Evolutionary conservation across 352 stramenopile genomes (phyloP), one percentile per base, ranked within the genome.

Genomic region (Pythium dissimile): DNA sequence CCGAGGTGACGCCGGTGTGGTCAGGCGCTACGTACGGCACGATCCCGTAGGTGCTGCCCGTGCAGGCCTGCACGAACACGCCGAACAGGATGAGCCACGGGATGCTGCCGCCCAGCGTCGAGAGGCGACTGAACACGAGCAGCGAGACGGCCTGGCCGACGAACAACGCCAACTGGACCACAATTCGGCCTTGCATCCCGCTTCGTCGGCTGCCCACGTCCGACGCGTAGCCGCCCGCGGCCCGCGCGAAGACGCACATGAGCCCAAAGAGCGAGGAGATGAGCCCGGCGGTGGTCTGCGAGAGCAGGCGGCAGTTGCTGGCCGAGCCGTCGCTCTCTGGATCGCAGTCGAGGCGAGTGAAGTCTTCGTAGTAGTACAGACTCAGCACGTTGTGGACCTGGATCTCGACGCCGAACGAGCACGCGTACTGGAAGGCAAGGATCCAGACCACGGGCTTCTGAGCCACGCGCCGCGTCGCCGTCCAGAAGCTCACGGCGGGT

Each of bases 331-430:
- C 73, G 26, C 43, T 69, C 3, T 38, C 38, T 15, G 51, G 49
- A 1, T 78, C 61, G 28, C 77, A 87, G 45, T 79, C 81, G 3
- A 62, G 55, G 18, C 84, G 70, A 18, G 65, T 75, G 50, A 98
- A 97, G 35, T 90, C 81, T 23, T 94, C 75, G 42, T 88, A 91
- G 67, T 97, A 97, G 69, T 96, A 96, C 23, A 84, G 60, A 27
- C 86, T 91, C 31, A 94, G 84, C 37, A 92, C 87, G 66, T 98
- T 98, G 79, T 98, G 96, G 52, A 98, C 90, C 39, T 94, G 94
- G 2, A 98, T 70, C 62, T 98, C 93, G 37, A 98, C 81, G 39
- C 94, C 94, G 62, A 98, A 98, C 67, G 86, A 97, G 60, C 80
- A 92, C 35, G 84, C 92, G 49, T 98, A 98, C 59, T 97, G 86